Base-by-base conservation (phyloP, 2,329 filamentous ascomycete genomes). In the Trichoderma sp. region DNA sequence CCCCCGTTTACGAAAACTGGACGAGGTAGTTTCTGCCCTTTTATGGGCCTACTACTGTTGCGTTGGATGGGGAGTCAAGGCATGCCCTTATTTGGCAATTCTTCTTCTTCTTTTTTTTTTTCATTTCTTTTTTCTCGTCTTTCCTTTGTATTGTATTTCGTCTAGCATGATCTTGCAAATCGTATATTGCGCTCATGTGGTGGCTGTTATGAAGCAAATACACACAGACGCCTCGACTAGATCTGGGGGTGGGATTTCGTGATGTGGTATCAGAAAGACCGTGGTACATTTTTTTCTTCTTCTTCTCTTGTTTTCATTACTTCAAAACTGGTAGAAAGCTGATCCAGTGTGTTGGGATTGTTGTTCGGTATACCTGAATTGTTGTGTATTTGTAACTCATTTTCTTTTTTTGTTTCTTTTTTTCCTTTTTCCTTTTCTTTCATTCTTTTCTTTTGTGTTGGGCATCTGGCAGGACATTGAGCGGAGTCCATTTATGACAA, bases 91-190 rank as follows among this genome's bases (percentile, higher is more conserved):
- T 56, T 66, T 52, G 63, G 63, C 63, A 57, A 22, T 64, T n/a
- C n/a, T n/a, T n/a, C n/a, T n/a, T n/a, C n/a, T n/a, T n/a, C n/a
- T n/a, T n/a, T 64, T 34, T 52, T n/a, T 52, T 64, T 69, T 58
- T 68, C 39, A 12, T 64, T 34, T 17, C 63, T 61, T 37, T 66
- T 66, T 68, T 52, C 39, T 52, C 48, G 53, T 32, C 53, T 67
- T 67, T 68, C 54, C 48, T 68, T 66, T 68, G 59, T 64, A 56
- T 52, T 56, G 50, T 68, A 61, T 68, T 64, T 56, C 59, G 66
- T 63, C 42, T 63, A 64, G 57, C 70, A 68, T 67, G 63, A 69
- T 71, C 56, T 56, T 63, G 69, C 69, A 48, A 67, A 37, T 67
- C 60, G 53, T 68, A 60, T 67, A 48, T 60, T 64, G 53, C 67